Conservation (phyloP, 768 basidiomycete species). For the Mycena amicta region DNA sequence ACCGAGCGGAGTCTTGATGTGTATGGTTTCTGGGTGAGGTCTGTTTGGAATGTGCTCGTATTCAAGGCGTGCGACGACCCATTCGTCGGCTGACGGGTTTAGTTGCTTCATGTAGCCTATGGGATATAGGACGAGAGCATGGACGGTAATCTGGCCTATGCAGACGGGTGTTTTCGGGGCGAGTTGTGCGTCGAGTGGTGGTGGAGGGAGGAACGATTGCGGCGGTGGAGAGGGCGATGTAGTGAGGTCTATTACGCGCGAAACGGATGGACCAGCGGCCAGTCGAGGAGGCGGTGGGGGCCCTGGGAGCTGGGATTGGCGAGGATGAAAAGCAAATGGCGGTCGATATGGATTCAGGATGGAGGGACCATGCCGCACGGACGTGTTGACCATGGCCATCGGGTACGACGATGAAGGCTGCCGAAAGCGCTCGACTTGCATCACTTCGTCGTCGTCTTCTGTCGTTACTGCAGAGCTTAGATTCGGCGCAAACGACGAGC, state of each 20-base stretch:
- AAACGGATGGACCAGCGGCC: conserved; percentile 30
- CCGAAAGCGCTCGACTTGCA: conserved; percentile 1
- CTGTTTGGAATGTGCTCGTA: conserved; percentile 69
- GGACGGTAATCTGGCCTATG: conserved; percentile 82
- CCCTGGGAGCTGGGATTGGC: conserved; percentile 11
- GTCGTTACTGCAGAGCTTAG: conserved; percentile 12
- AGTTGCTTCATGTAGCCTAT: conserved; percentile 62
- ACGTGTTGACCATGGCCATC: conserved; percentile 22
- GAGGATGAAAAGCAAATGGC: conserved; percentile 13
- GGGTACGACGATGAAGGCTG: conserved; percentile 2
- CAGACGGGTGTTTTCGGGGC: conserved; percentile 85
- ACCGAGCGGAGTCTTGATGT: conserved; percentile 67
- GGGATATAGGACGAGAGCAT: conserved; percentile 85
- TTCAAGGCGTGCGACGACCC: conserved; percentile 68
- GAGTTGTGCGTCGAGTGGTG: conserved; percentile 38
- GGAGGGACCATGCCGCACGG: conserved; percentile 26
- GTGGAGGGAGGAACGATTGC: conserved; percentile 28
- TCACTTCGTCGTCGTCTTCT: conserved; percentile 54
- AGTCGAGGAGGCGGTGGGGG: conserved; percentile 26
- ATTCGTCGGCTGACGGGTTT: conserved; percentile 55
- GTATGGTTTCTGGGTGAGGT: conserved; percentile 69
- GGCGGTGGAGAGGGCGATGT: conserved; percentile 48
- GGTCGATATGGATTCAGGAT: conserved; percentile 26
- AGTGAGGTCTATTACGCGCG: conserved; percentile 78
- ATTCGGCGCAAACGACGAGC: conserved; percentile 18